Conservation (phyloP, 2,329 filamentous ascomycete genomes). For the Aspergillus sp. region DNA sequence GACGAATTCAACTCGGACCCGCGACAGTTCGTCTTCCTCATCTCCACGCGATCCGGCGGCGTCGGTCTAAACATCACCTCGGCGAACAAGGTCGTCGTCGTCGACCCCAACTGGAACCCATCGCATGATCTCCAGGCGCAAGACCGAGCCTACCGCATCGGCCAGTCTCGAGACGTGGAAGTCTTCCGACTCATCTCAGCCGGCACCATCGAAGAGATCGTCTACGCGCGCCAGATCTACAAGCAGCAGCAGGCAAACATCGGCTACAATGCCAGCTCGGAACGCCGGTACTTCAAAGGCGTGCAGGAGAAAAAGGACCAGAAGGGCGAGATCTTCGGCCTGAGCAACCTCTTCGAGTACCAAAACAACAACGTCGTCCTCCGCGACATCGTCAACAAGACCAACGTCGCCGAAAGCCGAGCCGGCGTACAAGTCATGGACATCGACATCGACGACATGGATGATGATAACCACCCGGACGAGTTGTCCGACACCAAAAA, state of each 20-base stretch:
- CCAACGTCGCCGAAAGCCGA: slow-evolving; percentile 90
- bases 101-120: slow-evolving; percentile 98
- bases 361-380: slow-evolving; percentile 76
- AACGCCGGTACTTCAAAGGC: slow-evolving; percentile 92
- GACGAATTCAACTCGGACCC: slow-evolving; percentile 90
- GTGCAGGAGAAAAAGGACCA: slow-evolving; percentile 80
- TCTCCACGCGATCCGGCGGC: slow-evolving; percentile 89
- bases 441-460: slow-evolving; percentile 68
- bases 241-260: slow-evolving; percentile 99
- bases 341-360: slow-evolving; percentile 82
- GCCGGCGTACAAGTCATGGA: slow-evolving; percentile 79
- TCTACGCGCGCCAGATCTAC: slow-evolving; percentile 96
- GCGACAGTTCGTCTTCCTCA: slow-evolving; percentile 88
- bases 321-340: slow-evolving; percentile 91
- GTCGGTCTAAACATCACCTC: slow-evolving; percentile 95
- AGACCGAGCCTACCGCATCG: slow-evolving; percentile 93
- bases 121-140: slow-evolving; percentile 93
- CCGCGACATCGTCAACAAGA: slow-evolving; percentile 97
- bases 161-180: slow-evolving; percentile 88
- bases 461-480: slow-evolving; percentile 54
- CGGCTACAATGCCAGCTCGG: slow-evolving; percentile 86
- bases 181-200: slow-evolving; percentile 89
- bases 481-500: slow-evolving; percentile 21
- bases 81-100: slow-evolving; percentile 95
- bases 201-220: slow-evolving; percentile 94